Evolutionary conservation across 371 early-diverging fungal species (phyloP).

Genomic region (Saksenaea vasiformis): DNA sequence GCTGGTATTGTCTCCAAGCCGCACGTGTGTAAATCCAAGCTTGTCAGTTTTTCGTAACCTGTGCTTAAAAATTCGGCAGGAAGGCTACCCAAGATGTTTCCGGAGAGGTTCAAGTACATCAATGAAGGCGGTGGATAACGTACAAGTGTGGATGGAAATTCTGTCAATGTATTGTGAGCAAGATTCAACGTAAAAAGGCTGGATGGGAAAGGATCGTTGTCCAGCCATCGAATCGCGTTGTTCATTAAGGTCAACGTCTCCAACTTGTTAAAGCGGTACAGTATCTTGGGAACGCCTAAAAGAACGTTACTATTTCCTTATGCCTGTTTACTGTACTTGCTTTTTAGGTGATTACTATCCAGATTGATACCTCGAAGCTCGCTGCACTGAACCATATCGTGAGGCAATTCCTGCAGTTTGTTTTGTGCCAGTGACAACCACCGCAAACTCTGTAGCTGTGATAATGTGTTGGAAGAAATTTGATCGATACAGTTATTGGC

Average conservation of each 20-base stretch:
- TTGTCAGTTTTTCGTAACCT: constrained; percentile 51
- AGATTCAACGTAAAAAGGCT: constrained; percentile 46
- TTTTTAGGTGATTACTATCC: constrained; percentile 55
- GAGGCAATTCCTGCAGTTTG: constrained; percentile 41
- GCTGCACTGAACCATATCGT: constrained; percentile 50
- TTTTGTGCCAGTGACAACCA: constrained; percentile 40
- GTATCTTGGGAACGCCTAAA: constrained; percentile 50
- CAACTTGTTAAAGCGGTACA: constrained; percentile 37
- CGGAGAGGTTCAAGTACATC: constrained; percentile 61
- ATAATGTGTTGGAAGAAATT: constrained; percentile 23
- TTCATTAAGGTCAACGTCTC: constrained; percentile 47
- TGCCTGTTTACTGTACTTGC: constrained; percentile 10
- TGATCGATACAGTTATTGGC: constrained; percentile 56
- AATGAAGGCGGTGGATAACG: constrained; percentile 42
- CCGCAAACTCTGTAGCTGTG: constrained; percentile 21
- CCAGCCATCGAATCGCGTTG: constrained; percentile 37
- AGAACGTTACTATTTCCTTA: background rate
- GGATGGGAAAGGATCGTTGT: constrained; percentile 27
- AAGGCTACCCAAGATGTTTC: constrained; percentile 51
- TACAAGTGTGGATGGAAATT: constrained; percentile 49
- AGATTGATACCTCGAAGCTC: constrained; percentile 66
- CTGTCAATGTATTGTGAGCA: constrained; percentile 44
- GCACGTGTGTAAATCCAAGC: constrained; percentile 69
- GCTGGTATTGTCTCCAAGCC: constrained; percentile 36
- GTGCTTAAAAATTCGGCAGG: constrained; percentile 46